Conservation (phyloP, 2,329 filamentous ascomycete genomes). For the Fusarium secorum region DNA sequence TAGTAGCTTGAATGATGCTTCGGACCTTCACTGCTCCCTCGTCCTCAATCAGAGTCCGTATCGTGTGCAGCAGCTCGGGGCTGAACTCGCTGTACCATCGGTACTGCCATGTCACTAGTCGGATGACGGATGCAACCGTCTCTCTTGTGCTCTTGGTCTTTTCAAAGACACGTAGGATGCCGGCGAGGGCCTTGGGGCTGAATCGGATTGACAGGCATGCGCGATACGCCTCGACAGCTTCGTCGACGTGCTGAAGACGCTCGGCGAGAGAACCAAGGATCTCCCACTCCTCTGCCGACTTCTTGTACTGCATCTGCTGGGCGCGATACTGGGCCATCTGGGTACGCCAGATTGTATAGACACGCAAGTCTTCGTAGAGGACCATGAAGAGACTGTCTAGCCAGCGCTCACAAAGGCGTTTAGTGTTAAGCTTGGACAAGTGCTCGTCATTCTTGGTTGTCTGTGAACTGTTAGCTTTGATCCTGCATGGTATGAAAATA, state of each 20-base stretch:
- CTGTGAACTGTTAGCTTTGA: slow-evolving; percentile 50
- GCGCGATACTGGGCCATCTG: slow-evolving; percentile 96
- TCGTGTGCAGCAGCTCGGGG: slow-evolving; percentile 84
- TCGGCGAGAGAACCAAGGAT: slow-evolving; percentile 93
- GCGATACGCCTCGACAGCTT: slow-evolving; percentile 92
- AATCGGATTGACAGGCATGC: slow-evolving; percentile 88
- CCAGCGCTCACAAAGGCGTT: slow-evolving; percentile 96
- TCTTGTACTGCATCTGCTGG: slow-evolving; percentile 94
- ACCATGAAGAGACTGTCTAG: slow-evolving; percentile 99
- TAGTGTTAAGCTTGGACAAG: slow-evolving; percentile 94
- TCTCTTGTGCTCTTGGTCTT: slow-evolving; percentile 80
- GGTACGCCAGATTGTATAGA: slow-evolving; percentile 99
- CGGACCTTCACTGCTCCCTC: slow-evolving; percentile 97
- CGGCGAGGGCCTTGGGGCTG: slow-evolving; percentile 89
- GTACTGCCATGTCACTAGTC: slow-evolving; percentile 97
- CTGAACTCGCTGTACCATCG: slow-evolving; percentile 99
- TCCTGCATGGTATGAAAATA: not conserved
- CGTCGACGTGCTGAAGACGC: slow-evolving; percentile 88
- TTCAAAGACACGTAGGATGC: slow-evolving; percentile 82
- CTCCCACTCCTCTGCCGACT: slow-evolving; percentile 97
- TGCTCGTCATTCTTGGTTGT: slow-evolving; percentile 71
- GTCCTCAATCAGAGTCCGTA: slow-evolving; percentile 93
- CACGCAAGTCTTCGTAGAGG: slow-evolving; percentile 93
- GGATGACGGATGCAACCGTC: slow-evolving; percentile 84
- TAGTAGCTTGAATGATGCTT: slow-evolving; percentile 96